Evolutionary conservation across 2,329 filamentous ascomycete genomes (phyloP).

Genomic region (Fusarium devonianum): DNA sequence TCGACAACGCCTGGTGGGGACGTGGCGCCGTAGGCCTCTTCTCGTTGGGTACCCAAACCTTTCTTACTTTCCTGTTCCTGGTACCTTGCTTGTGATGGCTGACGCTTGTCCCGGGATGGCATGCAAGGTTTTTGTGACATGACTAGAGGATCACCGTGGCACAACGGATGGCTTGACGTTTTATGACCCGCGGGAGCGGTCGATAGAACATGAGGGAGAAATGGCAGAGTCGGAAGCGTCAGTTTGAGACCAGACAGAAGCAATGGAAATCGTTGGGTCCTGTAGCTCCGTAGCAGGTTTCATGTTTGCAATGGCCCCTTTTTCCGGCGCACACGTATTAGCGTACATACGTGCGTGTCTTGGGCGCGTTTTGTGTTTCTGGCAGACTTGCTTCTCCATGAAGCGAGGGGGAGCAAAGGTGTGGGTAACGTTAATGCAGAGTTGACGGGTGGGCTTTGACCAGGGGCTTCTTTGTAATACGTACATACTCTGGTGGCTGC

Average conservation of each 20-base stretch:
- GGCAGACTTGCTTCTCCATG: too few relatives aligned
- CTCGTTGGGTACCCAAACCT: background rate
- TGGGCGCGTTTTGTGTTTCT: slow-evolving; percentile 8
- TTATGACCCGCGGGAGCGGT: background rate
- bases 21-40: background rate
- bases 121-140: background rate
- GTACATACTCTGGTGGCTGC: too few relatives aligned
- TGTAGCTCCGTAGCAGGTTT: slow-evolving; percentile 26
- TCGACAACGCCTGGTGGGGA: background rate
- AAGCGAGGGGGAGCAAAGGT: slow-evolving; percentile 26
- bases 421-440: slow-evolving; percentile 27
- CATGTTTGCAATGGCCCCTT: slow-evolving; percentile 29
- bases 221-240: slow-evolving; percentile 1
- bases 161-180: background rate
- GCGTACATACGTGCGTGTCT: slow-evolving; percentile 5
- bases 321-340: slow-evolving; percentile 1
- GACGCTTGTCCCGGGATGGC: too few relatives aligned
- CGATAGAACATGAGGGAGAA: background rate
- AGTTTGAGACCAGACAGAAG: slow-evolving; percentile 15
- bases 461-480: too few relatives aligned
- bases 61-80: slow-evolving; percentile 2
- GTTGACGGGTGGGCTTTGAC: slow-evolving; percentile 10
- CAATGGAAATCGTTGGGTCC: too few relatives aligned
- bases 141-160: background rate
- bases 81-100: slow-evolving; percentile 5